Conservation (phyloP, 2,329 filamentous ascomycete genomes). For the Sporothrix phasma region DNA sequence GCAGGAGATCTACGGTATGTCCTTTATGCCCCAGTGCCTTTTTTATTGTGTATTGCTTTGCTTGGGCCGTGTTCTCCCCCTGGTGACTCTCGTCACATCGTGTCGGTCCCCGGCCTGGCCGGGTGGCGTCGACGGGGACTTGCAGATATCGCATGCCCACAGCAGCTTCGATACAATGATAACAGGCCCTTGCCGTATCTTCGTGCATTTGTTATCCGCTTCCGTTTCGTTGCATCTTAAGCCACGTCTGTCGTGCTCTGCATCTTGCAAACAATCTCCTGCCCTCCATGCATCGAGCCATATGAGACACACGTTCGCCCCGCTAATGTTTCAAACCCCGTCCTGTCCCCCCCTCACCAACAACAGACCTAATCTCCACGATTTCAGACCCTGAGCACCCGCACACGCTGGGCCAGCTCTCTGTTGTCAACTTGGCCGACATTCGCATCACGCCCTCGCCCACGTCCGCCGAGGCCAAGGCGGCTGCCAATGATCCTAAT, state of each 20-base stretch:
- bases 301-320: slow-evolving; percentile 19
- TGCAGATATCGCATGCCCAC: not conserved
- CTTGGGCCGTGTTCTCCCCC: not conserved
- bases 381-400: slow-evolving; percentile 97
- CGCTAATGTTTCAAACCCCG: slow-evolving; percentile 27
- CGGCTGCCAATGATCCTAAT: slow-evolving; percentile 33
- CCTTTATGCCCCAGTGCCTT: too few species aligned
- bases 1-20: slow-evolving; percentile 86
- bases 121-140: not conserved
- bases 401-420: slow-evolving; percentile 81
- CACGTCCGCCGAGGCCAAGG: slow-evolving; percentile 32
- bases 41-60: not conserved
- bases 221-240: too few species aligned
- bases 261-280: not conserved
- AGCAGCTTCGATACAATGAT: not conserved
- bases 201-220: not conserved
- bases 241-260: not conserved
- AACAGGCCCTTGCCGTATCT: not conserved
- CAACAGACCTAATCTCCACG: slow-evolving; percentile 75
- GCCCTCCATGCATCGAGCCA: not conserved
- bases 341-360: not conserved
- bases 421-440: slow-evolving; percentile 92
- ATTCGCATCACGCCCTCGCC: slow-evolving; percentile 67
- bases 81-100: not conserved
- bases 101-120: not conserved